These are phyloP conservation scores for Fusarium sp. DNA, from an alignment of 2,329 filamentous ascomycete species.

Conservation along the genomic window DNA sequence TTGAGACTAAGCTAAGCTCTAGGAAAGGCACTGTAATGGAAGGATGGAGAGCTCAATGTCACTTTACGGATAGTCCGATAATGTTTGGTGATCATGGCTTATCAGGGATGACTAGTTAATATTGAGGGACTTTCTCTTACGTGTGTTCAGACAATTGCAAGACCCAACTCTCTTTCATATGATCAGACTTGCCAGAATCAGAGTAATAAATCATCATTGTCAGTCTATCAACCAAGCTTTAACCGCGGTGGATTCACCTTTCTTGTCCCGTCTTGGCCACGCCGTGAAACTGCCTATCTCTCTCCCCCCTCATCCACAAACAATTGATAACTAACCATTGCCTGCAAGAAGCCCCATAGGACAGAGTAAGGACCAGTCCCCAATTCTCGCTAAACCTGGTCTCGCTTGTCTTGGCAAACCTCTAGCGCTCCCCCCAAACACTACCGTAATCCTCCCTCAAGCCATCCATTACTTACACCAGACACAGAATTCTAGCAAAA, in stretches of 20 bases:
- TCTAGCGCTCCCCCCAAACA: slow-evolving; percentile 29
- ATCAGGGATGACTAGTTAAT: slow-evolving; percentile 10
- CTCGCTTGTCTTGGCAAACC: slow-evolving; percentile 28
- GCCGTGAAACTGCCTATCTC: slow-evolving; percentile 40
- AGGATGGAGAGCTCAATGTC: background rate
- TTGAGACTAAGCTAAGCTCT: background rate
- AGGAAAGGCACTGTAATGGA: background rate
- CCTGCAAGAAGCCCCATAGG: background rate
- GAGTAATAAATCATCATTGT: background rate
- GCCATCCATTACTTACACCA: slow-evolving; percentile 24
- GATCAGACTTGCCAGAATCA: background rate
- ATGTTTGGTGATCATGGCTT: slow-evolving; percentile 3
- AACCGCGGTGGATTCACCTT: slow-evolving; percentile 19
- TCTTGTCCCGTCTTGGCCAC: slow-evolving; percentile 18
- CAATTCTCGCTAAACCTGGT: slow-evolving; percentile 18
- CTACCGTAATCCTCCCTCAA: slow-evolving; percentile 6
- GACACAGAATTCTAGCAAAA: slow-evolving; percentile 6
- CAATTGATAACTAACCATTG: slow-evolving; percentile 30
- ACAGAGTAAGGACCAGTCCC: slow-evolving; percentile 5
- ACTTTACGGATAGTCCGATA: slow-evolving; percentile 17
- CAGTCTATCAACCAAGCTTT: slow-evolving; percentile 2
- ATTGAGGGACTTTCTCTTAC: background rate
- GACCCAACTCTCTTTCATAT: background rate
- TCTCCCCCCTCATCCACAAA: background rate
- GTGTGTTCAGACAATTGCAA: background rate